A percentile compares a stretch with the other conserved stretches of the same genome.
These are phyloP conservation scores for Mitosporidium daphniae DNA, from an alignment of 371 early-diverging fungal genomes.

Conservation along the genomic window DNA sequence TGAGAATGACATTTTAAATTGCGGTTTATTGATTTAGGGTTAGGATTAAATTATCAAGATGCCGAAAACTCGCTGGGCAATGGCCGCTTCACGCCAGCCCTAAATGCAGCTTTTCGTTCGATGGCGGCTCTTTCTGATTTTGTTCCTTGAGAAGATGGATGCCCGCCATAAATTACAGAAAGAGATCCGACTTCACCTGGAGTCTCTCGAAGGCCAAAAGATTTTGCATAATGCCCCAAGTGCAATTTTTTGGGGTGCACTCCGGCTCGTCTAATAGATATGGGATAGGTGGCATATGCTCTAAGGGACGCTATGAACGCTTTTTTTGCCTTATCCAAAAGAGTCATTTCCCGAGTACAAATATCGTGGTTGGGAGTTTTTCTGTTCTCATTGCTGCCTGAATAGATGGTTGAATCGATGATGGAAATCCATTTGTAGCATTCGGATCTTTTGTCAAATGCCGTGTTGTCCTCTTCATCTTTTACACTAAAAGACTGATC, in stretches of 20 bases:
- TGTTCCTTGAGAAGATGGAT: too few relatives aligned
- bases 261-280: conserved; percentile 31
- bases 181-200: too few relatives aligned
- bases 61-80: too few relatives aligned
- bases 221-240: conserved; percentile 66
- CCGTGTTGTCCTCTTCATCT: conserved; percentile 15
- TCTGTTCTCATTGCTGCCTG: not conserved
- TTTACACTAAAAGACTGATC: not conserved
- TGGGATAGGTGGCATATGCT: conserved; percentile 57
- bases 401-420: not conserved
- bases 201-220: conserved; percentile 56
- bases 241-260: conserved; percentile 67
- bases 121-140: too few relatives aligned
- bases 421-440: conserved; percentile 7
- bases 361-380: too few relatives aligned
- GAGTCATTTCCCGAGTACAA: too few relatives aligned
- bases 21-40: too few relatives aligned
- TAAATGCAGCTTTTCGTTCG: too few relatives aligned
- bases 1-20: too few relatives aligned
- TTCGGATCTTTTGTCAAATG: conserved; percentile 26
- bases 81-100: too few relatives aligned
- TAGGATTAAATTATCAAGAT: too few relatives aligned
- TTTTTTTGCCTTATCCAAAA: conserved; percentile 12
- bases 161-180: too few relatives aligned
- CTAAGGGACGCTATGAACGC: conserved; percentile 53